phyloP scores from a whole-genome alignment of 1,284 basidiomycete genomes.

The Naganishia albida region DNA sequence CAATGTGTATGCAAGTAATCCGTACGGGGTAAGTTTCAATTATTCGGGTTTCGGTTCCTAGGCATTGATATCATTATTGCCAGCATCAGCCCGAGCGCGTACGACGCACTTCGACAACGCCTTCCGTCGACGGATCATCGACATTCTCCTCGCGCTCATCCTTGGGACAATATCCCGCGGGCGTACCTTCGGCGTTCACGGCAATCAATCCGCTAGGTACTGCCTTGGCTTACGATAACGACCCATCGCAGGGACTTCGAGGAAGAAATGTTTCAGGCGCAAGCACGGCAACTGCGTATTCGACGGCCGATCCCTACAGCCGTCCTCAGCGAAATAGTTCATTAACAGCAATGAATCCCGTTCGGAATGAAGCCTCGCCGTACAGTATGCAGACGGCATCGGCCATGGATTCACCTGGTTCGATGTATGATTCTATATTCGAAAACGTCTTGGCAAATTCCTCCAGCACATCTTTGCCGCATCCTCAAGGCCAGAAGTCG shows the following conservation, averaged over 20 bases:
- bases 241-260: neutral
- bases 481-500: conserved; percentile 2
- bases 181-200: conserved; percentile 2
- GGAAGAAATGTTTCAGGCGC: conserved; percentile 22
- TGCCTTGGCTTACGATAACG: conserved; percentile 4
- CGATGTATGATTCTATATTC: conserved; percentile 25
- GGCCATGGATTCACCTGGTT: conserved; percentile 18
- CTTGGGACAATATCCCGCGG: conserved; percentile 2
- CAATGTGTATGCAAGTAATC: neutral
- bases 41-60: neutral
- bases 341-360: neutral
- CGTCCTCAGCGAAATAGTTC: conserved; percentile 18
- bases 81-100: conserved; percentile 2
- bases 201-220: neutral
- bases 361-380: conserved; percentile 1
- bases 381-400: neutral
- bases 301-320: conserved; percentile 7
- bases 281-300: conserved; percentile 10
- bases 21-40: conserved; percentile 6
- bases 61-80: neutral
- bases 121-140: neutral
- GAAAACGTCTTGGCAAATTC: conserved; percentile 7
- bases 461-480: conserved; percentile 21
- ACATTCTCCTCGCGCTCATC: conserved; percentile 2
- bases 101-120: conserved; percentile 13